Conservation (phyloP, 2,329 filamentous ascomycete genomes). For the Cladosporium phlei region DNA sequence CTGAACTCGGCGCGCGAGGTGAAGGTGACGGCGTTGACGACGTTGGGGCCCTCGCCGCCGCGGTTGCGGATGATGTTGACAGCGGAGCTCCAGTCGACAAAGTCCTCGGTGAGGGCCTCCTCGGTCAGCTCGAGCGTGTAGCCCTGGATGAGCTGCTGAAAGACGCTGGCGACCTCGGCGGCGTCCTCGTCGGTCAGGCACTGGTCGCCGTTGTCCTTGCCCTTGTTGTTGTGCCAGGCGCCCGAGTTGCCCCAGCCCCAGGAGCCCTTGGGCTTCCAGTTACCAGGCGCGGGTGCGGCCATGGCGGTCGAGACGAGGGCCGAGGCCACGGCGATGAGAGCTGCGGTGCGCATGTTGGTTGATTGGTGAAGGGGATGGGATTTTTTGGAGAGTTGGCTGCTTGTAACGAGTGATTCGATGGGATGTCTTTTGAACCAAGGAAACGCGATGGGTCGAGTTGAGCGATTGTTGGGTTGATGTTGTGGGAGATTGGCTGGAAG, state of each 20-base stretch:
- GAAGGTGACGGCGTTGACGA: slow-evolving; percentile 25
- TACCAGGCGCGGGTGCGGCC: slow-evolving; percentile 18
- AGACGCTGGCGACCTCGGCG: slow-evolving; percentile 23
- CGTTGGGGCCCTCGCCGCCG: slow-evolving; percentile 22
- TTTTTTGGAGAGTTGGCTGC: background rate
- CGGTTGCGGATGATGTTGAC: slow-evolving; percentile 31
- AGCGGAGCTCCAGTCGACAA: slow-evolving; percentile 28
- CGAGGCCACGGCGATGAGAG: slow-evolving; percentile 20
- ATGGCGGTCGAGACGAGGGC: slow-evolving; percentile 17
- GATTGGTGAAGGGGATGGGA: background rate
- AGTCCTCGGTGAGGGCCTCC: slow-evolving; percentile 27
- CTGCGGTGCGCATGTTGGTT: slow-evolving; percentile 20
- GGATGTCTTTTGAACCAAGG: slow-evolving; percentile 1
- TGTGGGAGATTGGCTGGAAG: background rate
- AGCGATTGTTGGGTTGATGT: slow-evolving; percentile 12
- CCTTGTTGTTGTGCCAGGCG: slow-evolving; percentile 16
- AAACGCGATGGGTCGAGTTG: background rate
- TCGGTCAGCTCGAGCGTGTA: slow-evolving; percentile 28
- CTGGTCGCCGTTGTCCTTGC: slow-evolving; percentile 13
- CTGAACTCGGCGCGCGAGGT: slow-evolving; percentile 25
- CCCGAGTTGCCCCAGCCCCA: slow-evolving; percentile 17
- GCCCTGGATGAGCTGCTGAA: slow-evolving; percentile 28
- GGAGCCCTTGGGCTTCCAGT: slow-evolving; percentile 17
- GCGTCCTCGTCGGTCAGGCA: slow-evolving; percentile 26
- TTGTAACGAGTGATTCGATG: slow-evolving; percentile 7